Evolutionary conservation across 2,329 filamentous ascomycete genomes (phyloP), one percentile per base, ranked within the genome.

Genomic region (Davidsoniella eucalypti): DNA sequence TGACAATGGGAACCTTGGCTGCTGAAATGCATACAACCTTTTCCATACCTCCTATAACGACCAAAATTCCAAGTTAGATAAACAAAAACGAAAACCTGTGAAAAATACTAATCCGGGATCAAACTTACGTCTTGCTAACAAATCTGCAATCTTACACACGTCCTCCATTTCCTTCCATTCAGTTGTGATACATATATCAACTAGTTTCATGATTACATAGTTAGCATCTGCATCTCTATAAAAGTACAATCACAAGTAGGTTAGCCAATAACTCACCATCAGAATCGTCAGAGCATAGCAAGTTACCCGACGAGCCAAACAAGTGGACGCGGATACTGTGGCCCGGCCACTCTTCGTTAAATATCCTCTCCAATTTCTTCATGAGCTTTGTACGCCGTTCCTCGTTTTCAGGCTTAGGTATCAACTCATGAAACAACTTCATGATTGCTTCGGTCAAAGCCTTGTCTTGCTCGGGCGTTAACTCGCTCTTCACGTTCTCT

Each of bases 181-280:
- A 17, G 92, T 96, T 44, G 87, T 93, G 61, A 98, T 94, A 69
- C 92, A 98, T 51, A 98, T 90, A 63, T 98, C 92, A 63, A 98
- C 90, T 94, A 43, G 26, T 45, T n/a, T 41, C 3, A 39, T 12
- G 12, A 16, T 18, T 5, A 4, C 17, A n/a, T 38, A 47, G 33
- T 43, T 41, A 21, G 29, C 21, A 21, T 17, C 38, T 38, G 29
- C 29, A 38, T 47, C 16, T 8, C 18, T 48, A 26, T 49, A 42
- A 8, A 33, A 16, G 7, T 42, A 12, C 9, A 12, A 29, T 8
- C 47, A 21, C 12, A 12, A 12, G 26, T 26, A 2, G 42, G n/a
- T 17, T 45, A 33, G 14, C 4, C 16, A 37, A 29, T 23, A 41
- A 46, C 80, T 59, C 70, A 94, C 87, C 86, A 69, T 98, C 92